Conservation (phyloP, 257 asterid species). For the Jaltomata sinuosa region DNA sequence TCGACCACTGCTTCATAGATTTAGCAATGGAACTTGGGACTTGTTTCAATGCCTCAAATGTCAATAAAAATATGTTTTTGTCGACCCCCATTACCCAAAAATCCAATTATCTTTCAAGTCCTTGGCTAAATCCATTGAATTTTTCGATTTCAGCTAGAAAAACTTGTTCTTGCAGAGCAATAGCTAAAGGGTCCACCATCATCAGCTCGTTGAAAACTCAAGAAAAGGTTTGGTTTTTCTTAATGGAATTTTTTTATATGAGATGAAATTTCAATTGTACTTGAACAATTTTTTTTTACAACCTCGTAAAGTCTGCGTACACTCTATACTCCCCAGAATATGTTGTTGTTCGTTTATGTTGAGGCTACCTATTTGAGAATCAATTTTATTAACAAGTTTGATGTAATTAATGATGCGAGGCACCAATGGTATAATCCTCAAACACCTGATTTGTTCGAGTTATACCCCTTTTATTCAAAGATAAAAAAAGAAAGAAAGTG, state of each 20-base stretch:
- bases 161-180: slow-evolving; percentile 21
- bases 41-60: slow-evolving; percentile 5
- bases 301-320: no score
- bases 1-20: no score
- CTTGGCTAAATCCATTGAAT: slow-evolving; percentile 4
- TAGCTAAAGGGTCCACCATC: slow-evolving; percentile 12
- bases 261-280: not conserved
- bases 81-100: slow-evolving; percentile 9
- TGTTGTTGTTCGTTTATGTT: no score
- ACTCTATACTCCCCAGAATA: no score
- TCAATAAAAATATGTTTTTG: slow-evolving; percentile 9
- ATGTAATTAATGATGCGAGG: no score
- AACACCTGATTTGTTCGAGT: no score
- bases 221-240: slow-evolving; percentile 15
- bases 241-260: not conserved
- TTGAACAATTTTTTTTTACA: no score
- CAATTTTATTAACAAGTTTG: no score
- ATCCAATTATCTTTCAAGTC: not conserved
- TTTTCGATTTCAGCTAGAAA: slow-evolving; percentile 13
- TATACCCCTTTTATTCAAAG: no score
- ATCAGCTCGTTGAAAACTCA: slow-evolving; percentile 5
- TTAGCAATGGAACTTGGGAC: slow-evolving; percentile 42
- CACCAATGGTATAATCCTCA: no score
- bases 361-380: no score
- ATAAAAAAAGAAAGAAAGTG: no score